phyloP scores from a whole-genome alignment of 306 rosid genomes.

The Ziziphus jujuba region DNA sequence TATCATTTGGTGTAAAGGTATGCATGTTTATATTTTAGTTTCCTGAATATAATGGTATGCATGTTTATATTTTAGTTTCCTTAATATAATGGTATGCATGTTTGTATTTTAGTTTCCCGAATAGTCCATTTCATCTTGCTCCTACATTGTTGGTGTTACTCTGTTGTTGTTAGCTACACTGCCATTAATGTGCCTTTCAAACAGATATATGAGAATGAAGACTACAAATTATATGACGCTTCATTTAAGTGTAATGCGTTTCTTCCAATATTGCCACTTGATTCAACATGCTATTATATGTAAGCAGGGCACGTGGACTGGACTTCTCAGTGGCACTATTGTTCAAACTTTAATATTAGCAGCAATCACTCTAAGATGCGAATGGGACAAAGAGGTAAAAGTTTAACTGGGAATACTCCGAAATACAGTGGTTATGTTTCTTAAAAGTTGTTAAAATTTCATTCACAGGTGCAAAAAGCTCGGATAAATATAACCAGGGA shows the following conservation, averaged over 20 bases:
- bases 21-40: not conserved
- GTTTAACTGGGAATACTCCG: not conserved
- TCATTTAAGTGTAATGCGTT: not conserved
- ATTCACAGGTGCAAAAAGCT: slow-evolving; percentile 43
- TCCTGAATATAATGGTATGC: slow-evolving; percentile 53
- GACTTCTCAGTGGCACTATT: slow-evolving; percentile 68
- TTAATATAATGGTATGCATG: slow-evolving; percentile 45
- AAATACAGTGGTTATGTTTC: slow-evolving; percentile 2
- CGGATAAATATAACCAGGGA: slow-evolving; percentile 28
- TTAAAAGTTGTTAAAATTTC: slow-evolving; percentile 6
- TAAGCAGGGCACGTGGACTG: slow-evolving; percentile 55
- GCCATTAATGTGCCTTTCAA: too few species aligned
- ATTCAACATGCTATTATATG: not conserved
- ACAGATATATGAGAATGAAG: too few species aligned
- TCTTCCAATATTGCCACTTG: too few species aligned
- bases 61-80: not conserved
- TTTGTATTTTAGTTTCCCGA: not conserved
- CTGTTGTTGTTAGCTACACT: too few species aligned
- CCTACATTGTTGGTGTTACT: not conserved
- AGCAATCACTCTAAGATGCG: slow-evolving; percentile 43
- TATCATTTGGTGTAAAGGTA: slow-evolving; percentile 49
- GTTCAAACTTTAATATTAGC: slow-evolving; percentile 54
- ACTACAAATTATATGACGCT: not conserved
- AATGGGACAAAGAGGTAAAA: slow-evolving; percentile 64
- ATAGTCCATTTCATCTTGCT: not conserved